phyloP scores from a whole-genome alignment of 768 basidiomycete genomes.

The Pleurotus ostreatus region DNA sequence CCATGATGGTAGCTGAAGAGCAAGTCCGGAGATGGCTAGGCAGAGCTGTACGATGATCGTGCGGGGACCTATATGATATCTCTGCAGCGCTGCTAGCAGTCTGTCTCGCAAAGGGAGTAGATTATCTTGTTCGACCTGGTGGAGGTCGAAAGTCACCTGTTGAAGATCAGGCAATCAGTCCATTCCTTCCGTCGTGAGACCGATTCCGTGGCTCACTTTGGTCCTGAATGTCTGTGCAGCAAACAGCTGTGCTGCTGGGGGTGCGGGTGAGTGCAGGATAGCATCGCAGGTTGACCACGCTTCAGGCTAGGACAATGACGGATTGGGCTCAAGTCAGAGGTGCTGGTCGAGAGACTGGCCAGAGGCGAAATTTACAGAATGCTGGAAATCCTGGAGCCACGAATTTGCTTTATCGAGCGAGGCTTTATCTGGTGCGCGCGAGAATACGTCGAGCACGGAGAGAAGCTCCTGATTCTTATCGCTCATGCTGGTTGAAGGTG shows the following conservation, averaged over 20 bases:
- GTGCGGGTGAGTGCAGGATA: conserved; percentile 76
- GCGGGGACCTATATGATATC: conserved; percentile 72
- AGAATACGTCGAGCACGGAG: conserved; percentile 77
- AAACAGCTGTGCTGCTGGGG: conserved; percentile 81
- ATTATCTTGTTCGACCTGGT: conserved; percentile 75
- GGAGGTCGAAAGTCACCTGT: conserved; percentile 93
- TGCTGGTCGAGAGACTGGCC: conserved; percentile 54
- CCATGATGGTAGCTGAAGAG: conserved; percentile 88
- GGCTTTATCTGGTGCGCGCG: conserved; percentile 74
- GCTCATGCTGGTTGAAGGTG: conserved; percentile 40
- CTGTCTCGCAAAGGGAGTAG: conserved; percentile 84
- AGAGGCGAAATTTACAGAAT: conserved; percentile 92
- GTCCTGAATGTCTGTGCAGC: conserved; percentile 95
- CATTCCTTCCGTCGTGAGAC: conserved; percentile 10
- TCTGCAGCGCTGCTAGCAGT: conserved; percentile 69
- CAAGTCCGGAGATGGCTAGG: conserved; percentile 85
- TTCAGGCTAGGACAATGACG: conserved; percentile 76
- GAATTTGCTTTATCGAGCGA: conserved; percentile 85
- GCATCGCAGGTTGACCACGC: conserved; percentile 96
- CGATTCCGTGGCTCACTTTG: conserved; percentile 57
- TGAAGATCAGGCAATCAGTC: conserved; percentile 22
- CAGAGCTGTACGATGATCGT: conserved; percentile 87
- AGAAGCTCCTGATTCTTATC: conserved; percentile 63
- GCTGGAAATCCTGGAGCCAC: conserved; percentile 98
- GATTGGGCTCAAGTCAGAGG: conserved; percentile 59